A percentile compares a stretch with the other conserved stretches of the same genome.
Conservation (phyloP, 768 basidiomycete genomes). For the Lactifluus subvellereus region DNA sequence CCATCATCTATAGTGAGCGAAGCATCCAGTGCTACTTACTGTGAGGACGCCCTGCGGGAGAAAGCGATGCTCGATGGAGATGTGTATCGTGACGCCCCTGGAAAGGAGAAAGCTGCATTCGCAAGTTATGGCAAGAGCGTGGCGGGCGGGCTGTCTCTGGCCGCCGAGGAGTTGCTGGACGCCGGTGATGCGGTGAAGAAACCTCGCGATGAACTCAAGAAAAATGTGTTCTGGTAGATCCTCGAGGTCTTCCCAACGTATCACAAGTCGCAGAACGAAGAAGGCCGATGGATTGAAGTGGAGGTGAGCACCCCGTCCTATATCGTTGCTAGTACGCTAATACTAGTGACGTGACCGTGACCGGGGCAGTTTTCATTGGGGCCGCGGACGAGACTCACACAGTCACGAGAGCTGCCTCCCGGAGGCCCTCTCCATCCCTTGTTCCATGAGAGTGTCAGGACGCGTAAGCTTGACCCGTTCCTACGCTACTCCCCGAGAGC, state of each 20-base stretch:
- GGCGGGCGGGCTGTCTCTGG: neutral
- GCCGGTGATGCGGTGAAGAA: slow-evolving; percentile 39
- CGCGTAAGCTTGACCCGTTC: slow-evolving; percentile 43
- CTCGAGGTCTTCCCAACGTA: slow-evolving; percentile 57
- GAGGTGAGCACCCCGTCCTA: slow-evolving; percentile 40
- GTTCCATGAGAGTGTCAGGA: slow-evolving; percentile 59
- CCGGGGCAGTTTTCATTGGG: slow-evolving; percentile 43
- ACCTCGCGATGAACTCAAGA: slow-evolving; percentile 47
- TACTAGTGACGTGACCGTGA: no score
- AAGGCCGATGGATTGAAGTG: slow-evolving; percentile 52
- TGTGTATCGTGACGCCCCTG: neutral
- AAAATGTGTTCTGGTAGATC: slow-evolving; percentile 53
- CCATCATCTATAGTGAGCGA: neutral
- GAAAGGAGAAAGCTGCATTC: neutral
- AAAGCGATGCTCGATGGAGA: neutral
- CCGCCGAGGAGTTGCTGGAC: neutral
- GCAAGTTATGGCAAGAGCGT: no score
- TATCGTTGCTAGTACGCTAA: no score
- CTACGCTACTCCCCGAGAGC: slow-evolving; percentile 57
- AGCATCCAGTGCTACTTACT: neutral
- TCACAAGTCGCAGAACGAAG: slow-evolving; percentile 50
- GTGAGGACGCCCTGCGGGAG: neutral
- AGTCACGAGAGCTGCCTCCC: slow-evolving; percentile 41
- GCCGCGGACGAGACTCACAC: no score
- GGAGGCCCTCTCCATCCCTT: no score